These are phyloP conservation scores for Leucosporidium creatinivorum DNA, from an alignment of 768 basidiomycete species.

Conservation along the genomic window DNA sequence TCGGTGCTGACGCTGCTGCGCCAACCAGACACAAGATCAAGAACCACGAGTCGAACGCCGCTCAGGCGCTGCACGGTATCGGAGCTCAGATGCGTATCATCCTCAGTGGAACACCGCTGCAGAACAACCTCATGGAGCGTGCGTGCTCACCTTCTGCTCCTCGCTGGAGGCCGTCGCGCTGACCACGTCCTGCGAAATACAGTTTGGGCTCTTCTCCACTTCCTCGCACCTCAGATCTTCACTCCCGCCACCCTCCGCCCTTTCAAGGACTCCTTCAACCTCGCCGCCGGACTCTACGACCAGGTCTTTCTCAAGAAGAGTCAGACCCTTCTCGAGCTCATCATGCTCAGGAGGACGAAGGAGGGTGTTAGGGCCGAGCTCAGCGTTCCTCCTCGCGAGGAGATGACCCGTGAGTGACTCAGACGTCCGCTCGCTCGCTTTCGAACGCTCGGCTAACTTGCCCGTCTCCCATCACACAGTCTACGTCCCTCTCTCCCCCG, in stretches of 20 bases:
- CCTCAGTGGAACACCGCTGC: constrained; percentile 66
- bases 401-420: constrained; percentile 43
- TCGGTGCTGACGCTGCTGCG: constrained; percentile 42
- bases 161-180: constrained; percentile 47
- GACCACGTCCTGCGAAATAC: background rate
- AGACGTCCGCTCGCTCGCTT: constrained; percentile 47
- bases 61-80: constrained; percentile 53
- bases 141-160: constrained; percentile 40
- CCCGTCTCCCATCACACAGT: background rate
- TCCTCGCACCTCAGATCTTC: constrained; percentile 54
- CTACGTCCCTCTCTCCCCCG: constrained; percentile 45
- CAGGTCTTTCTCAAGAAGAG: constrained; percentile 49
- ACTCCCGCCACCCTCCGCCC: constrained; percentile 47
- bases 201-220: constrained; percentile 25
- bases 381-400: constrained; percentile 54
- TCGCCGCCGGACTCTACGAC: constrained; percentile 52
- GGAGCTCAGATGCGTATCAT: constrained; percentile 57
- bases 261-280: constrained; percentile 52
- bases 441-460: too few species aligned
- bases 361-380: constrained; percentile 45
- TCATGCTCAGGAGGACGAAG: constrained; percentile 61
- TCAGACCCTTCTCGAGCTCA: constrained; percentile 48
- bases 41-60: constrained; percentile 54
- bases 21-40: constrained; percentile 58
- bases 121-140: constrained; percentile 58